A percentile compares a stretch with the other conserved stretches of the same genome.
Conservation (phyloP, 768 basidiomycete species). For the Lactarius quietus region DNA sequence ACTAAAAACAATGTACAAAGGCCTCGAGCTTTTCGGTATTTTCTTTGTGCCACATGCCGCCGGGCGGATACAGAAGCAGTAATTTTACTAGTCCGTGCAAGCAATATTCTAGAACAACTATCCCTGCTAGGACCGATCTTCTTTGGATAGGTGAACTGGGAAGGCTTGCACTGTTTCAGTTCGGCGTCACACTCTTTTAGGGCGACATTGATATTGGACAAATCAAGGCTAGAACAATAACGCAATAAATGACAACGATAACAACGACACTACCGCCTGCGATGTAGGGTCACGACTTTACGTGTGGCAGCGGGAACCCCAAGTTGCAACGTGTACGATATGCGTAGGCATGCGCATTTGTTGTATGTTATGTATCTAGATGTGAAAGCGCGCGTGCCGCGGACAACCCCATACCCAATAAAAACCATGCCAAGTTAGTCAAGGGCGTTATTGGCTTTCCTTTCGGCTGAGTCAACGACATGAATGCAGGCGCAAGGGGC, state of each 20-base stretch:
- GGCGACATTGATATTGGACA: background rate
- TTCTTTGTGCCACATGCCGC: background rate
- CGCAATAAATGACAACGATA: background rate
- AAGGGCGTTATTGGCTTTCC: background rate
- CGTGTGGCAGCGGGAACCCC: conserved; percentile 12
- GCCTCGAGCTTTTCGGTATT: background rate
- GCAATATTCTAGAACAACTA: conserved; percentile 3
- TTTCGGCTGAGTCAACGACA: background rate
- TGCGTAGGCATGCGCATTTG: background rate
- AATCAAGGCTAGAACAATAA: conserved; percentile 2
- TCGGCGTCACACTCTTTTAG: background rate
- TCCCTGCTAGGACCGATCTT: conserved; percentile 1
- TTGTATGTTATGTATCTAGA: background rate
- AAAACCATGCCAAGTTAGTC: background rate
- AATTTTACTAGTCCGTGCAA: background rate
- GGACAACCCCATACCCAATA: background rate
- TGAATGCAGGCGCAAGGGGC: conserved; percentile 1
- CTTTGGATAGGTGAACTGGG: background rate
- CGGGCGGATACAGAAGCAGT: background rate
- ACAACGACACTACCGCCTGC: background rate
- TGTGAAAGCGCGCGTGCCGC: conserved; percentile 5
- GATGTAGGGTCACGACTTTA: conserved; percentile 6
- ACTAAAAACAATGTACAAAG: background rate
- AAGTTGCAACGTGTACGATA: conserved; percentile 1
- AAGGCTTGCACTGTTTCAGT: background rate